Base-by-base conservation (phyloP, 495 filamentous ascomycete species). In the Penicillium nucicola region DNA sequence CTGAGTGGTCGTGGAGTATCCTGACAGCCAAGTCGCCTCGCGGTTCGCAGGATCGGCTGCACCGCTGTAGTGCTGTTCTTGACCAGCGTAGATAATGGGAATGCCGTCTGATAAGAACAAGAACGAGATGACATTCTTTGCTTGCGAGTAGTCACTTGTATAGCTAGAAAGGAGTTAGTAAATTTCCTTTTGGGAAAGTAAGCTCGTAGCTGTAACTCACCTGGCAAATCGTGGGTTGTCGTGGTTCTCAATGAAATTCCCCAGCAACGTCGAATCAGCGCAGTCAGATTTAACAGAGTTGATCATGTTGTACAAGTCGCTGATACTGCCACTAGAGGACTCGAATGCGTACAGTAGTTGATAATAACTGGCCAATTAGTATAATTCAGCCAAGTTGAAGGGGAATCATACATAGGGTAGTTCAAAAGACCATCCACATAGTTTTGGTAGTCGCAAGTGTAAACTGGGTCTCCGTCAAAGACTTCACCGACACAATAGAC, bases 241-340 rank as follows among this genome's bases (percentile, higher is more conserved):
- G 58, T 95, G 89, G 60, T 95, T 95, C 56, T 92, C 89, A 14
- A 85, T 61, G 65, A 95, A 95, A 12, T 78, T 84, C 31, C 88
- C 87, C 3, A 89, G 75, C 2, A 89, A 66, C 4, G 79, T 84
- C 2, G 79, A 72, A 56, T 90, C 86, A 1, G 64, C 51, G 55
- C 85, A 88, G 36, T 52, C 54, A 2, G 60, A 67, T 14, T 79
- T 78, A 19, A 89, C 70, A 2, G 69, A 68, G 57, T 75, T 73
- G 51, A 84, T 75, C 66, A 81, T 82, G 50, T 79, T 72, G 42
- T 81, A 83, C 0, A 90, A 73, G 18, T 69, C 69, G 57, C 72
- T 73, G 34, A 86, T 84, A 46, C 70, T 83, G 22, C 82, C 82
- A 17, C 57, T 76, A 18, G 78, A 71, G 5, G 80, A 80, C 39